A percentile compares a stretch with the other conserved stretches of the same genome.
phyloP scores from a whole-genome alignment of 2,329 filamentous ascomycete genomes.

The Fusarium euwallaceae region DNA sequence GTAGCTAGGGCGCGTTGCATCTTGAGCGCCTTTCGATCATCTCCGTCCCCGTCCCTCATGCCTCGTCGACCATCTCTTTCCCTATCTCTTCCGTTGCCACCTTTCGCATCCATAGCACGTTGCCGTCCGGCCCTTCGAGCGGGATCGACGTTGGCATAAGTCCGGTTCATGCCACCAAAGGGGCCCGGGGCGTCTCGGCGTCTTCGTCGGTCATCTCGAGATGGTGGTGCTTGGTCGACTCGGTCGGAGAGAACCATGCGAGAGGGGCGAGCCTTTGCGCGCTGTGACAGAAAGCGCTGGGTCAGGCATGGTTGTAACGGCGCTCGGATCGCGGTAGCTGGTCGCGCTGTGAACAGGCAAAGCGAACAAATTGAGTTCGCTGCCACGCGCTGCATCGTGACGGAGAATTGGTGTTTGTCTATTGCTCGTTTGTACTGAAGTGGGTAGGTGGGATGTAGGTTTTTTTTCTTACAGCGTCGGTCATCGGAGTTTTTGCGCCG shows the following conservation, averaged over 20 bases:
- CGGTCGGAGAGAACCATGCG: slow-evolving; percentile 71
- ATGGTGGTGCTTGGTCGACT: slow-evolving; percentile 59
- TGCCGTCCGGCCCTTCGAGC: slow-evolving; percentile 36
- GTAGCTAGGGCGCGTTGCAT: slow-evolving; percentile 88
- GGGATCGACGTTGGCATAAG: slow-evolving; percentile 57
- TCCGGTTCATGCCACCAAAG: slow-evolving; percentile 69
- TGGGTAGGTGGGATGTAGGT: neutral
- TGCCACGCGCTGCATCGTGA: slow-evolving; percentile 42
- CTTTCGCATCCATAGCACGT: slow-evolving; percentile 28
- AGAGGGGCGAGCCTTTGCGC: slow-evolving; percentile 58
- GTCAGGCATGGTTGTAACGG: slow-evolving; percentile 50
- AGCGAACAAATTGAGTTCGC: slow-evolving; percentile 44
- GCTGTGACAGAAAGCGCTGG: slow-evolving; percentile 54
- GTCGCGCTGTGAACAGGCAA: slow-evolving; percentile 35
- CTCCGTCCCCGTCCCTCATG: slow-evolving; percentile 49
- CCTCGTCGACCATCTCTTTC: slow-evolving; percentile 52
- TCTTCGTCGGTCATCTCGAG: slow-evolving; percentile 51
- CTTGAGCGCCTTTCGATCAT: slow-evolving; percentile 81
- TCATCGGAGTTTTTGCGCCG: slow-evolving; percentile 40
- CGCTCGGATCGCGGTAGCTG: slow-evolving; percentile 22
- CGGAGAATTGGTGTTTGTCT: neutral
- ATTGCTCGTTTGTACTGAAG: neutral
- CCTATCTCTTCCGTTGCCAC: slow-evolving; percentile 46
- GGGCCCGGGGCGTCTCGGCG: slow-evolving; percentile 61
- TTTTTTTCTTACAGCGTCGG: slow-evolving; percentile 33